Evolutionary conservation across 169 alveolate genomes (phyloP), one percentile per base, ranked within the genome.

Genomic region (Plasmodium inui): DNA sequence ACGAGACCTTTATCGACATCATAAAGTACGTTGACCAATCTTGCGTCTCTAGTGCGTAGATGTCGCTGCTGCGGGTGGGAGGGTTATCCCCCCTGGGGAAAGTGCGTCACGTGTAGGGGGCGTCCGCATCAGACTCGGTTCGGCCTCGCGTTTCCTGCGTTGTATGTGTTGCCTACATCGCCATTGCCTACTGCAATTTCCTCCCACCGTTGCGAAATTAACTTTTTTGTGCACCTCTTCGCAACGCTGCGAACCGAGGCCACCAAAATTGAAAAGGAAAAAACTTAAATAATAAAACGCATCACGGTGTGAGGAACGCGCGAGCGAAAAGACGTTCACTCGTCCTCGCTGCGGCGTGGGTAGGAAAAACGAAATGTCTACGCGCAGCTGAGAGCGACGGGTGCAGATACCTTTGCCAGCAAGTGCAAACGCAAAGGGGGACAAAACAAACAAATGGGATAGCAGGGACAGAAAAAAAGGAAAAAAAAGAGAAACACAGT

Each of bases 1-100:
- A 74, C 41, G 93, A 86, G 46, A 34, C 84, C 19, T 86, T 86
- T 22, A 86, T 86, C 19, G 93, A 86, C 50, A 86, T 86, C 7
- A 55, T 86, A 86, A 86, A 57, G 80, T 78, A 86, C 67, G 84
- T 76, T 30, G 93, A 86, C 80, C 50, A 70, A 19, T 26, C 34
- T 32, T 55, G 53, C 44, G 46, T 26, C 8, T 28, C 53, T 8
- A 57, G 7, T 37, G n/a, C 39, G 10, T 82, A 82, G 70, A 32
- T 44, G 55, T 0, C n/a, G 55, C 55, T 44, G n/a, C 55, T 10
- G 0, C n/a, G n/a, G 55, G 1, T 10, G n/a, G 55, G n/a, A 2
- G 55, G 55, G 9, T 44, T 44, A 44, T 44, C 55, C 55, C 17
- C 17, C 55, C 17, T 44, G 4, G 17, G 0, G 10, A 50, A 50